These are phyloP conservation scores for Saprolegnia diclina DNA, from an alignment of 352 stramenopile genomes.

Conservation along the genomic window DNA sequence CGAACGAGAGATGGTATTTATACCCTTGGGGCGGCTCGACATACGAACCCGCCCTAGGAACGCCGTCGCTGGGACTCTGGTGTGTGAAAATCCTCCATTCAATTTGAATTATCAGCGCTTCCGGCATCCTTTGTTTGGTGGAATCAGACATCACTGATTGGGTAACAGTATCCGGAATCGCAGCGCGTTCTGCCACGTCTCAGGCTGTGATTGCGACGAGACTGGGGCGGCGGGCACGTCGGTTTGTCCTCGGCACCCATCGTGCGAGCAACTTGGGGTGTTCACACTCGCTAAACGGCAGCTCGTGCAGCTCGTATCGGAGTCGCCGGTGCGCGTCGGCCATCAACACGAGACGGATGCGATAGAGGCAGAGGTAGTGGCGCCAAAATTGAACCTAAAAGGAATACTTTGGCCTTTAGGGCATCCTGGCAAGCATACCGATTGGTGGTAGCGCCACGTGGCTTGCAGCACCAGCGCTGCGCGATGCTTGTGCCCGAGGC, in stretches of 20 bases:
- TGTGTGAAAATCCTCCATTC: no score
- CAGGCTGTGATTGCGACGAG: neutral
- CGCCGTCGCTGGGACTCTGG: no score
- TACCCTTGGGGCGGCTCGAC: no score
- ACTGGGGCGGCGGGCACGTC: neutral
- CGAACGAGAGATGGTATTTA: no score
- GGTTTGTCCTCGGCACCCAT: neutral
- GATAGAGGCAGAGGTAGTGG: neutral
- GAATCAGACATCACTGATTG: no score
- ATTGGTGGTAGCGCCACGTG: neutral
- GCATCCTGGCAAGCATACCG: neutral
- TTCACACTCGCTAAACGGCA: neutral
- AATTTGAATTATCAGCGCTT: no score
- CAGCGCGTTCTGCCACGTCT: neutral
- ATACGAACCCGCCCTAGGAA: no score
- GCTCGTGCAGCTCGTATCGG: neutral
- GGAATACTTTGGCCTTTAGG: no score
- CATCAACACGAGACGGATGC: constrained; percentile 6
- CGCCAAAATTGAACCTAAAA: constrained; percentile 5
- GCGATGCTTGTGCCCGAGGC: neutral
- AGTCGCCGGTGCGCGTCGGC: neutral
- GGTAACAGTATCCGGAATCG: no score
- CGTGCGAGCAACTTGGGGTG: neutral
- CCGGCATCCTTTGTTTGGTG: no score
- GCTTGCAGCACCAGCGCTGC: constrained; percentile 11